These are phyloP conservation scores for Crithidia fasciculata DNA, from an alignment of 208 protist genomes.

Conservation along the genomic window DNA sequence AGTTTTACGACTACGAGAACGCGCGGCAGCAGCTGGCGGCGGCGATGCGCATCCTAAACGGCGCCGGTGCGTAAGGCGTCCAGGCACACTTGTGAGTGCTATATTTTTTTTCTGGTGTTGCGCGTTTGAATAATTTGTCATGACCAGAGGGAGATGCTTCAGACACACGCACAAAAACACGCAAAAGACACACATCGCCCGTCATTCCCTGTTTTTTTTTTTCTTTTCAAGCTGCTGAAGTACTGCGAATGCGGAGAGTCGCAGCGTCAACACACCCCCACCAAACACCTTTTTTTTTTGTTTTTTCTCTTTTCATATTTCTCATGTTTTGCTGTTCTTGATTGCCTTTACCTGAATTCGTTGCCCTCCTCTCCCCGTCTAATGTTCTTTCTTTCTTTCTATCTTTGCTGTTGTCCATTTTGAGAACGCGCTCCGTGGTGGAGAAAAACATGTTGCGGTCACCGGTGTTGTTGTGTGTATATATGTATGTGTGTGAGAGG, in stretches of 20 bases:
- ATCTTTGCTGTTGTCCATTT: not conserved
- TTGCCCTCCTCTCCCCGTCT: not conserved
- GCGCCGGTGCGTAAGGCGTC: constrained; percentile 10
- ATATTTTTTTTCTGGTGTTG: constrained; percentile 6
- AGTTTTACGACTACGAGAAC: constrained; percentile 78
- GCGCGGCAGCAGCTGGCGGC: constrained; percentile 57
- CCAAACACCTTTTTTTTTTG: constrained; percentile 4
- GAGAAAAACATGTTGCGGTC: not conserved
- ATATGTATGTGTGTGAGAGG: constrained; percentile 1
- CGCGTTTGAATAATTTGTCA: not conserved
- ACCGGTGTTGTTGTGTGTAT: not conserved
- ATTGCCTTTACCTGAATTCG: not conserved
- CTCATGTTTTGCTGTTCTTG: constrained; percentile 2
- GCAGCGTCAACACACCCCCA: too few relatives aligned
- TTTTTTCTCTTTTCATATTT: constrained; percentile 10
- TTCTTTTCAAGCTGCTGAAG: too few relatives aligned
- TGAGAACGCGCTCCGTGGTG: not conserved
- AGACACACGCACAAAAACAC: too few relatives aligned
- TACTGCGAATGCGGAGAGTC: too few relatives aligned
- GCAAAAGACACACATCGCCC: too few relatives aligned
- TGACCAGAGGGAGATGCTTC: too few relatives aligned
- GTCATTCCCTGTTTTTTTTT: too few relatives aligned
- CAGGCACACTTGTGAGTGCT: not conserved
- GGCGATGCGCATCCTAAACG: constrained; percentile 54
- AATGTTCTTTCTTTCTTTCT: constrained; percentile 6